Evolutionary conservation across 805 yeast species (phyloP), one percentile per base, ranked within the genome.

Genomic region (Cephaloascus albidus): DNA sequence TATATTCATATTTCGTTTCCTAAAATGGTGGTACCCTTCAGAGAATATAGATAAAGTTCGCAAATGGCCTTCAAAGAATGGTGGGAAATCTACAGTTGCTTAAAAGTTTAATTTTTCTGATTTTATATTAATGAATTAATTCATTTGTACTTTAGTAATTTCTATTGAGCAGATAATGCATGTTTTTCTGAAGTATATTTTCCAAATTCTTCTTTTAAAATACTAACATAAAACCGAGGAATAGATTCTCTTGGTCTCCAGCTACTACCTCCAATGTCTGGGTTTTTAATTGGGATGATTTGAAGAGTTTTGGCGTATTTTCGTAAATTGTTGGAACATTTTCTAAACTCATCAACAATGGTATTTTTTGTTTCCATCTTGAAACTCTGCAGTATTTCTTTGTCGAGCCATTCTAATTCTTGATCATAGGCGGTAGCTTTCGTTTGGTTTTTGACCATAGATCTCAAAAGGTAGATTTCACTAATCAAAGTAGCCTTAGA

Each of bases 21-120:
- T 93, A 43, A 93, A 87, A 47, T 76, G 76, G 72, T 52, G 76
- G 35, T 81, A 72, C 50, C 97, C 97, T 0, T 61, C 70, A 15
- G 67, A 63, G 1, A 58, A 68, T 17, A 84, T 93, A n/a, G 97
- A 93, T 49, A 49, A 56, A 37, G 95, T 80, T 0, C 61, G 71
- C 2, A 86, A 88, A 56, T 89, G 96, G 96, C 95, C 88, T 1
- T 60, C 47, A 39, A 52, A 52, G 35, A 38, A 31, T 23, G 27
- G 26, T 30, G n/a, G 36, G 14, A 23, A 23, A 23, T 23, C 28
- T 8, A 23, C 6, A 23, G 12, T 23, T 23, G 28, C 28, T 23
- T 23, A 23, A 23, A 23, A 6, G 6, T 23, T 23, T 43, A 12
- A 40, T 31, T 4, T n/a, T n/a, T n/a, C n/a, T n/a, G 17, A 32